phyloP scores from a whole-genome alignment of 106 monocot genomes.

The Posidonia australis region DNA sequence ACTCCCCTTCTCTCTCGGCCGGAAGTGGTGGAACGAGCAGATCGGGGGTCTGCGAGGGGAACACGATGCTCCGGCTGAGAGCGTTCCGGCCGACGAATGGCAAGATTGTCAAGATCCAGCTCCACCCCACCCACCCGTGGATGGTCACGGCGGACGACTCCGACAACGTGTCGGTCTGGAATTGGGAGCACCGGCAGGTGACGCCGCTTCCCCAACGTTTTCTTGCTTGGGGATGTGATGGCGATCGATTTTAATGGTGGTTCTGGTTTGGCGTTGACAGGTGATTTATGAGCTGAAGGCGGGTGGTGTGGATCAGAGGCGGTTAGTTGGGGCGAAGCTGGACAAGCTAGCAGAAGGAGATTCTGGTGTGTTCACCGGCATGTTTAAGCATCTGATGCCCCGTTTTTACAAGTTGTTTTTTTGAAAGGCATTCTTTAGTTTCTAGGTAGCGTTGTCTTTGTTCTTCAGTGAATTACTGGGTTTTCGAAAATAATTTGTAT shows the following conservation, averaged over 20 bases:
- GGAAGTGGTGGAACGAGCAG: neutral
- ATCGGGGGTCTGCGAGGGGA: neutral
- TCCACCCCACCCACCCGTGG: constrained; percentile 98
- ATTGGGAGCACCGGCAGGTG: constrained; percentile 99
- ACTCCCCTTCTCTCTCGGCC: neutral
- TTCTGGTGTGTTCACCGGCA: constrained; percentile 35
- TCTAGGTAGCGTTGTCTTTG: no score
- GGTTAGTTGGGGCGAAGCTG: constrained; percentile 71
- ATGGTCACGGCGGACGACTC: constrained; percentile 90
- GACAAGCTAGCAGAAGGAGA: constrained; percentile 98
- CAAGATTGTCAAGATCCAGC: constrained; percentile 94
- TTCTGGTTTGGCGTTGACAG: constrained; percentile 15
- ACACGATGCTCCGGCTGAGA: constrained; percentile 72
- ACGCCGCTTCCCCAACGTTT: neutral
- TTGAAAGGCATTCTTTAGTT: neutral
- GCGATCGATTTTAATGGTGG: neutral
- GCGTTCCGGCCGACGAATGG: constrained; percentile 80
- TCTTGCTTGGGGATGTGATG: neutral
- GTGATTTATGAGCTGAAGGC: constrained; percentile 97
- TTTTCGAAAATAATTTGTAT: no score
- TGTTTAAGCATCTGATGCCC: neutral
- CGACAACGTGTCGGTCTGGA: constrained; percentile 95
- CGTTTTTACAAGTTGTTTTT: no score
- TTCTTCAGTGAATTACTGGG: neutral
- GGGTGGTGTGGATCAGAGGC: constrained; percentile 79